Percentiles rank a stretch among this genome's conserved stretches.
phyloP scores from a whole-genome alignment of 768 basidiomycete genomes.

The Leccinellum rugosiceps region DNA sequence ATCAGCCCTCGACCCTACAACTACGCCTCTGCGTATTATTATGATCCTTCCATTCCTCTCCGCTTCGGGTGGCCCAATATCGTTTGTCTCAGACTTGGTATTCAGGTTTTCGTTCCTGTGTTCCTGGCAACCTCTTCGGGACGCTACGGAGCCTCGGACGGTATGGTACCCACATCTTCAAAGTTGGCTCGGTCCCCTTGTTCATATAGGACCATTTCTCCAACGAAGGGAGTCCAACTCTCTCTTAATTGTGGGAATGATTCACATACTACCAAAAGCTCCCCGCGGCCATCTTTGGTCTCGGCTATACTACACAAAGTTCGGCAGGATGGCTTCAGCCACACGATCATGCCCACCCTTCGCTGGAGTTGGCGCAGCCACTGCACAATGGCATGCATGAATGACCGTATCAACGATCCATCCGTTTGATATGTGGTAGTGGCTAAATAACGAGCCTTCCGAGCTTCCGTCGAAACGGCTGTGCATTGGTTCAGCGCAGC shows the following conservation, averaged over 20 bases:
- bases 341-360: neutral
- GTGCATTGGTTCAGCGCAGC: neutral
- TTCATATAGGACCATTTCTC: neutral
- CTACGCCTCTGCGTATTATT: neutral
- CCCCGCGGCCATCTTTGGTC: neutral
- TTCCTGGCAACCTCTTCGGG: neutral
- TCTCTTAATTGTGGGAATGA: constrained; percentile 7
- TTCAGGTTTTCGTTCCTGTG: neutral
- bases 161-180: neutral
- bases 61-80: neutral
- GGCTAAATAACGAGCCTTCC: neutral
- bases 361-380: neutral
- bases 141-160: neutral
- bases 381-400: neutral
- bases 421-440: neutral
- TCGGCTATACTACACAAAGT: constrained; percentile 7
- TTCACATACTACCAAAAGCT: neutral
- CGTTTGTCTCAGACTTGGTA: neutral
- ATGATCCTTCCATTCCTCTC: constrained; percentile 9
- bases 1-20: constrained; percentile 7
- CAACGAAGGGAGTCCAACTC: neutral
- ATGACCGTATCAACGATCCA: neutral
- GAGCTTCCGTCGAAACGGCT: neutral
- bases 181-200: neutral
- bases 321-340: neutral